Conservation (phyloP, 2,329 filamentous ascomycete genomes). For the Colletotrichum sp. region DNA sequence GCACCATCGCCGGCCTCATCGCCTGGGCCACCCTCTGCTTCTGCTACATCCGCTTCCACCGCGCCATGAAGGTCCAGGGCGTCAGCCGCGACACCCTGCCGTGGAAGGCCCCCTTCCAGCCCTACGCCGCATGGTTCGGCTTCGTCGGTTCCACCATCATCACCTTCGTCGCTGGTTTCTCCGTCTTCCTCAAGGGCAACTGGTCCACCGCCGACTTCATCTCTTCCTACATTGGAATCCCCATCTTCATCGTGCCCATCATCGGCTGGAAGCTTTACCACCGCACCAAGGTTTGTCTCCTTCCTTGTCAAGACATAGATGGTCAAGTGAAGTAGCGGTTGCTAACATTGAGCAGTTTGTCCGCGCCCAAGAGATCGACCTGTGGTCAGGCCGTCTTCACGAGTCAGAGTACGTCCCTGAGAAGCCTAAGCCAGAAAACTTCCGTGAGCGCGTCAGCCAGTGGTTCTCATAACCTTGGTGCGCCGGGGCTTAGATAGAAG, state of each 20-base stretch:
- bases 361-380: conserved; percentile 25
- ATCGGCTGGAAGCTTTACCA: conserved; percentile 41
- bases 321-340: not conserved
- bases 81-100: conserved; percentile 38
- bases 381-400: conserved; percentile 28
- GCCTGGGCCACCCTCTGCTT: conserved; percentile 48
- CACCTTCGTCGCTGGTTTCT: conserved; percentile 63
- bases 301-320: rapidly evolving
- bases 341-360: conserved; percentile 21
- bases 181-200: conserved; percentile 63
- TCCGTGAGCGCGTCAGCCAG: conserved; percentile 10
- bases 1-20: conserved; percentile 47
- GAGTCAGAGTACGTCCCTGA: conserved; percentile 12
- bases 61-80: conserved; percentile 43
- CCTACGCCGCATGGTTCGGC: conserved; percentile 46
- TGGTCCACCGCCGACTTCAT: conserved; percentile 62
- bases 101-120: conserved; percentile 48
- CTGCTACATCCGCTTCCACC: conserved; percentile 45
- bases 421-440: conserved; percentile 6
- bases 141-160: conserved; percentile 47
- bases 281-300: conserved; percentile 7
- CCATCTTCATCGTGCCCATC: conserved; percentile 57
- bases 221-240: conserved; percentile 69
- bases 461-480: conserved; percentile 11
- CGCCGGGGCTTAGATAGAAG: not conserved